A percentile compares a stretch with the other conserved stretches of the same genome.
Conservation (phyloP, 257 asterid genomes). For the Euphrasia confusa region DNA sequence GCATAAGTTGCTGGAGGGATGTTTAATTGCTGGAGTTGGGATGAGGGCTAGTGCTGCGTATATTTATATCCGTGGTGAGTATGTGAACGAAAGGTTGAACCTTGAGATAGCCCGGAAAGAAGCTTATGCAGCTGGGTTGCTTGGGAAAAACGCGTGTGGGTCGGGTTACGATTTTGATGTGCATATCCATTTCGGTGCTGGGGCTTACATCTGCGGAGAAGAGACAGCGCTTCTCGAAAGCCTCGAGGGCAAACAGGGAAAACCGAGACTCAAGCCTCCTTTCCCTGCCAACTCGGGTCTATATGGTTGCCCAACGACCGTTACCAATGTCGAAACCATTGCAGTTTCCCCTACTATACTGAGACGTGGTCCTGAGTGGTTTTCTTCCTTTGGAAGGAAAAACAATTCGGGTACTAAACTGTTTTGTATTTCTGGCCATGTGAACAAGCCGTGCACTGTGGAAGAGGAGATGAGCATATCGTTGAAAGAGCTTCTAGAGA, state of each 20-base stretch:
- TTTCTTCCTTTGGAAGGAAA: constrained; percentile 91
- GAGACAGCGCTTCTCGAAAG: constrained; percentile 99
- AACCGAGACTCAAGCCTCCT: constrained; percentile 97
- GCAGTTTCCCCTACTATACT: constrained; percentile 97
- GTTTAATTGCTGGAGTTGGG: constrained; percentile 96
- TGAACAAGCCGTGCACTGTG: constrained; percentile 97
- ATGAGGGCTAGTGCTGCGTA: constrained; percentile 97
- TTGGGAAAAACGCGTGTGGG: constrained; percentile 97
- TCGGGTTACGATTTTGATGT: constrained; percentile 95
- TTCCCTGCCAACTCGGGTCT: constrained; percentile 97
- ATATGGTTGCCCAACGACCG: constrained; percentile 97
- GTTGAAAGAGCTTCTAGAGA: constrained; percentile 77
- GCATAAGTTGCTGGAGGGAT: constrained; percentile 93
- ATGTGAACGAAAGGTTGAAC: constrained; percentile 83
- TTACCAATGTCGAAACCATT: constrained; percentile 93
- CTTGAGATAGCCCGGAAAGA: constrained; percentile 88
- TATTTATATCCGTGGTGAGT: constrained; percentile 94
- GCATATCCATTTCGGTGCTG: constrained; percentile 95
- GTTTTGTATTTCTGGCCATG: constrained; percentile 94
- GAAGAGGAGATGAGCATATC: constrained; percentile 99
- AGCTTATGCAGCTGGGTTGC: constrained; percentile 82
- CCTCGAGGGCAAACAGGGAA: constrained; percentile 99
- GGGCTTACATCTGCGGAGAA: constrained; percentile 98
- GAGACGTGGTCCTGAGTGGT: constrained; percentile 99
- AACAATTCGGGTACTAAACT: constrained; percentile 91